Conservation (phyloP, 129 eudicot genomes). For the Lactuca saligna region DNA sequence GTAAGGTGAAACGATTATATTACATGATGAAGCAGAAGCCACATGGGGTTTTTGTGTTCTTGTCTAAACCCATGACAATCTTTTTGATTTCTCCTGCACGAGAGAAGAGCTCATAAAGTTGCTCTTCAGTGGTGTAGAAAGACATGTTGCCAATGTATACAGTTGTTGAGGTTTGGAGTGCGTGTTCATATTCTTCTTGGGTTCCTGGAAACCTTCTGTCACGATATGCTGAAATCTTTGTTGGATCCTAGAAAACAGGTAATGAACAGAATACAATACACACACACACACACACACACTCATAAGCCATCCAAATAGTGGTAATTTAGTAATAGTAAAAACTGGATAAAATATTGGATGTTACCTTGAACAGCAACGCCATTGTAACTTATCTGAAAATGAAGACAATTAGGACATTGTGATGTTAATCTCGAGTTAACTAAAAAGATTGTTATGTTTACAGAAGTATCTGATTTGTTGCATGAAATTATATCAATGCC, state of each 20-base stretch:
- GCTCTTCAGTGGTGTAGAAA: conserved; percentile 96
- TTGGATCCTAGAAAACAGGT: conserved; percentile 56
- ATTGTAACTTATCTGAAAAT: conserved; percentile 34
- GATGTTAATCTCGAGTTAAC: not conserved
- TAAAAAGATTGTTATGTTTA: too few species aligned
- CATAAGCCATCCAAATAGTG: not conserved
- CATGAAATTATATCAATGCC: not conserved
- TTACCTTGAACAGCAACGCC: conserved; percentile 52
- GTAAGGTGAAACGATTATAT: not conserved
- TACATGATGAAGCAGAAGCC: conserved; percentile 94
- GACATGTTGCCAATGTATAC: conserved; percentile 96
- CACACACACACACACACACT: too few species aligned
- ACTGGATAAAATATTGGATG: not conserved
- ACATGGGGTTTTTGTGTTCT: conserved; percentile 92
- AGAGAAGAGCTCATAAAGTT: conserved; percentile 86
- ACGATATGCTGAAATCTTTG: conserved; percentile 82
- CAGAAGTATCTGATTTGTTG: too few species aligned
- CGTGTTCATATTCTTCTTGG: conserved; percentile 92
- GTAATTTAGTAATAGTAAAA: not conserved
- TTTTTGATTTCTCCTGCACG: conserved; percentile 96
- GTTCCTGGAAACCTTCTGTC: conserved; percentile 94
- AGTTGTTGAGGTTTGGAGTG: conserved; percentile 71
- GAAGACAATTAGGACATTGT: not conserved
- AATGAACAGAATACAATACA: conserved; percentile 20
- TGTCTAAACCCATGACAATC: conserved; percentile 96